phyloP scores from a whole-genome alignment of 805 yeast genomes.

The Candida andamanensis region DNA sequence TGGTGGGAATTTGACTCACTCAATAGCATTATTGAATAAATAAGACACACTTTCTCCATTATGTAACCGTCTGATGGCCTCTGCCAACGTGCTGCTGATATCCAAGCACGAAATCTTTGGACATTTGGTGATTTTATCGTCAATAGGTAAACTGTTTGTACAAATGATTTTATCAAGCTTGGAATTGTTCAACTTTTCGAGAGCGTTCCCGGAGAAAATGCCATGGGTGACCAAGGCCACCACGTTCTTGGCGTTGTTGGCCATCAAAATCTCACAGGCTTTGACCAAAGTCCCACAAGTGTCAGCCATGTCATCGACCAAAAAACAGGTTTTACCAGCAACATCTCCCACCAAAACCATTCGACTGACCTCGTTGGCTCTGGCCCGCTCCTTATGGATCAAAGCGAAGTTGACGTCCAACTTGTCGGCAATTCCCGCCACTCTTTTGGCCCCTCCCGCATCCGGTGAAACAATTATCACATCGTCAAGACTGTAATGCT shows the following conservation, averaged over 20 bases:
- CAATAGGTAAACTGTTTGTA: constrained; percentile 77
- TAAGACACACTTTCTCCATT: constrained; percentile 84
- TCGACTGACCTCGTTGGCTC: constrained; percentile 77
- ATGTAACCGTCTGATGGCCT: constrained; percentile 78
- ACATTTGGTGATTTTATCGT: constrained; percentile 53
- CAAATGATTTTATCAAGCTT: constrained; percentile 67
- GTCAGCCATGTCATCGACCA: constrained; percentile 88
- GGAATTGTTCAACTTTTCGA: constrained; percentile 63
- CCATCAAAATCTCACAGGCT: constrained; percentile 71
- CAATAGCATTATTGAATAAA: constrained; percentile 66
- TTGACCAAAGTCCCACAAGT: constrained; percentile 83
- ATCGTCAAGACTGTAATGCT: constrained; percentile 50
- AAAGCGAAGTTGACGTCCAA: constrained; percentile 77
- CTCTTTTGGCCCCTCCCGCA: constrained; percentile 89
- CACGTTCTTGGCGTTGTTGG: constrained; percentile 65
- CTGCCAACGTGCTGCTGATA: constrained; percentile 70
- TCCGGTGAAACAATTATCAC: constrained; percentile 82
- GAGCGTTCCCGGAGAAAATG: constrained; percentile 69
- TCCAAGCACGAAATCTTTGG: constrained; percentile 66
- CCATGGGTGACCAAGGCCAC: constrained; percentile 85
- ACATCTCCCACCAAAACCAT: constrained; percentile 89
- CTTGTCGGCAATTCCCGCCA: constrained; percentile 78
- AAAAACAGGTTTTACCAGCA: constrained; percentile 64
- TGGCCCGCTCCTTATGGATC: constrained; percentile 79
- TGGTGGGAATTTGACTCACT: constrained; percentile 3